phyloP scores from a whole-genome alignment of 768 basidiomycete species.

The Serendipita sp. region DNA sequence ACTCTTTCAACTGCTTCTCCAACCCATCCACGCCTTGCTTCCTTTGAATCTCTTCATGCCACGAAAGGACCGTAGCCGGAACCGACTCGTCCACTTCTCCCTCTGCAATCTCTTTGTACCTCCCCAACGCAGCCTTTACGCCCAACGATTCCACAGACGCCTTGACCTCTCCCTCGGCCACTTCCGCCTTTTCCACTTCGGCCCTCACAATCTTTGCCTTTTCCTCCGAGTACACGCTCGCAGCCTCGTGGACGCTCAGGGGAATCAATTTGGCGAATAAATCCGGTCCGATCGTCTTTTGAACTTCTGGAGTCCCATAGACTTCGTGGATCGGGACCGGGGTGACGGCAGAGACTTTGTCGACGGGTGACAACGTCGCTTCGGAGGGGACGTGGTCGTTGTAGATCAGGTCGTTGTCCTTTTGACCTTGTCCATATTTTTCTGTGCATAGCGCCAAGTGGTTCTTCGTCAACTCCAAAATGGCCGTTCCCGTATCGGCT shows the following conservation, averaged over 20 bases:
- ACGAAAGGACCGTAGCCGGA: conserved; percentile 50
- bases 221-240: conserved; percentile 94
- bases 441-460: conserved; percentile 66
- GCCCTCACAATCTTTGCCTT: conserved; percentile 86
- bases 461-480: conserved; percentile 69
- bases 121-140: conserved; percentile 49
- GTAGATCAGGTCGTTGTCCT: conserved; percentile 96
- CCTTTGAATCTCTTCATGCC: conserved; percentile 55
- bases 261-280: conserved; percentile 79
- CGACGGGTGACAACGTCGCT: conserved; percentile 64
- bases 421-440: conserved; percentile 52
- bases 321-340: conserved; percentile 90
- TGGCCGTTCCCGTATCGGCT: conserved; percentile 63
- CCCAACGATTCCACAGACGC: conserved; percentile 71
- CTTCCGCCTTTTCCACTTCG: conserved; percentile 77
- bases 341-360: conserved; percentile 66
- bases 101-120: conserved; percentile 56
- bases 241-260: conserved; percentile 87
- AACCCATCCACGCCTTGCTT: conserved; percentile 56
- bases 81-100: conserved; percentile 38
- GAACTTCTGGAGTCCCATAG: conserved; percentile 77
- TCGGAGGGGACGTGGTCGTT: conserved; percentile 72
- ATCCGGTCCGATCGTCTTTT: conserved; percentile 86
- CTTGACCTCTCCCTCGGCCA: conserved; percentile 61
- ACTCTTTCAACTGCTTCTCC: conserved; percentile 41